phyloP scores from a whole-genome alignment of 192 early-diverging fungal genomes.

The Entomortierella beljakovae region DNA sequence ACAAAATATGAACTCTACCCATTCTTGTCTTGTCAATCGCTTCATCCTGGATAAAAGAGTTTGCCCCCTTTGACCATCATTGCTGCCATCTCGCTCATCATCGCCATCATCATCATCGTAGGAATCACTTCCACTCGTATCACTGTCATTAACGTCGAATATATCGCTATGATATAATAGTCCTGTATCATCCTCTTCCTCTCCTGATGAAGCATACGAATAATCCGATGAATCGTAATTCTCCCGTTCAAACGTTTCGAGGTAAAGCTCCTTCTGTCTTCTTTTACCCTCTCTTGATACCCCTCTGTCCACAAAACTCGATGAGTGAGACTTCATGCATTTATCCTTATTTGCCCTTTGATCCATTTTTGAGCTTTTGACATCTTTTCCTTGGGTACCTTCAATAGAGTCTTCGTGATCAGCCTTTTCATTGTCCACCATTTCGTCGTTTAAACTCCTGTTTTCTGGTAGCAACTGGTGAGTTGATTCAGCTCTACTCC shows the following conservation, averaged over 20 bases:
- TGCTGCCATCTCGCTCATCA: not conserved
- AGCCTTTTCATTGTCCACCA: not conserved
- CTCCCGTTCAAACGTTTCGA: slow-evolving; percentile 23
- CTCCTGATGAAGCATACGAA: slow-evolving; percentile 20
- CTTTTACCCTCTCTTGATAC: not conserved
- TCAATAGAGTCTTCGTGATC: not conserved
- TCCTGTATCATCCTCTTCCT: slow-evolving; percentile 8
- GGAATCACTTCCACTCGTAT: not conserved
- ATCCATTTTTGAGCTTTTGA: not conserved
- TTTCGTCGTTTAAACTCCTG: not conserved
- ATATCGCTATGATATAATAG: not conserved
- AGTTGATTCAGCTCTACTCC: too few species aligned
- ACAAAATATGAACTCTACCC: not conserved
- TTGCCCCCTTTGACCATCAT: not conserved
- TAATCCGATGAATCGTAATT: slow-evolving; percentile 46
- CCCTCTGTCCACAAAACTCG: too few species aligned
- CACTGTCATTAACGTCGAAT: not conserved
- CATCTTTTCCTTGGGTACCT: not conserved
- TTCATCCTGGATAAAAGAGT: not conserved
- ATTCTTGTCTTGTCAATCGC: not conserved
- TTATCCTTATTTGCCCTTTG: not conserved
- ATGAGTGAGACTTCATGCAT: too few species aligned
- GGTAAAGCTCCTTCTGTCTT: not conserved
- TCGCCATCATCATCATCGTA: slow-evolving; percentile 1
- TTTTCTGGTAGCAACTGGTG: too few species aligned